Evolutionary conservation across 2,329 filamentous ascomycete species (phyloP), one percentile per base, ranked within the genome.

Genomic region (Apiospora malaysiana): DNA sequence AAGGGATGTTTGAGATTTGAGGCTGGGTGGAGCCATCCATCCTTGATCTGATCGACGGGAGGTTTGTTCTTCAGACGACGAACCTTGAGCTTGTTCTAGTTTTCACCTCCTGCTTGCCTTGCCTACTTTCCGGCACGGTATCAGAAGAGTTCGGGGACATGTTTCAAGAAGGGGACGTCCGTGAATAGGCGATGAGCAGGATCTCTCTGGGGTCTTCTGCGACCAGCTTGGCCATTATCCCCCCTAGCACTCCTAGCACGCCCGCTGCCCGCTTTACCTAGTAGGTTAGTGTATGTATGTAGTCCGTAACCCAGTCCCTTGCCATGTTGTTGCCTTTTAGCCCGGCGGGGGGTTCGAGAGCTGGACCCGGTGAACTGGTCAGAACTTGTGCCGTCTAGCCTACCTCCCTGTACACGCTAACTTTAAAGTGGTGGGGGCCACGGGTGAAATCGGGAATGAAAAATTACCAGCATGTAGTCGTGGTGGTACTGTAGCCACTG

Each of bases 111-210:
- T 40, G 32, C 27, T 3, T 8, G 18, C 56, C 21, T 63, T 63
- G n/a, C 27, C 32, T 51, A 56, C 42, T 45, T 14, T 63, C 56
- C 56, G 56, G 51, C 27, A 9, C 32, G 21, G 56, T 63, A 63
- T 63, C 56, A 63, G 56, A 63, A 63, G 56, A 63, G 56, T 63
- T 63, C 56, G 56, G 56, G 56, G 56, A 23, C 56, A 63, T 63
- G 56, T 63, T 63, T 63, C 56, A 63, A 40, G 37, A 32, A 40
- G 51, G 56, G 56, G 56, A 63, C 16, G 56, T 63, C 56, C 56
- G 56, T 23, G 56, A n/a, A 32, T 59, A 4, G 27, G 56, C 9
- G 32, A 63, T n/a, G 56, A 40, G 8, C 40, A 6, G 27, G 21
- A 63, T 63, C 18, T 59, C 32, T 59, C 8, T 2, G 12, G 51